Conservation (phyloP, 768 basidiomycete genomes). For the Auricularia sp. region DNA sequence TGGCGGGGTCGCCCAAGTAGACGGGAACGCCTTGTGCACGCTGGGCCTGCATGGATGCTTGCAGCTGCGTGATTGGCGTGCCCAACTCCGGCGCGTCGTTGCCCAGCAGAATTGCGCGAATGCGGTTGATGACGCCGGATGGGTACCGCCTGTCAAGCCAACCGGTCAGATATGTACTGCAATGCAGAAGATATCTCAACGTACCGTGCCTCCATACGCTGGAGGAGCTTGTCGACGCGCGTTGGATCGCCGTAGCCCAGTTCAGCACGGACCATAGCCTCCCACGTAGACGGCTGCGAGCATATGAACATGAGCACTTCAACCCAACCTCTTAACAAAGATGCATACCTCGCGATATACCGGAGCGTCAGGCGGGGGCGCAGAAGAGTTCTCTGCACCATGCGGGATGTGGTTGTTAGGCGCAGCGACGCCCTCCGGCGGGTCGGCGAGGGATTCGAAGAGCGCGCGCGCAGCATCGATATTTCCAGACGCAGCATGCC, state of each 20-base stretch:
- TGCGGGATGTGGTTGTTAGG: constrained; percentile 79
- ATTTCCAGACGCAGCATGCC: constrained; percentile 56
- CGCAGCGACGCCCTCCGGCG: constrained; percentile 76
- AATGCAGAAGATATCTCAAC: constrained; percentile 14
- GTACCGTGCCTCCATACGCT: constrained; percentile 62
- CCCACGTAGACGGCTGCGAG: constrained; percentile 79
- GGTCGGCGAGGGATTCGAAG: constrained; percentile 75
- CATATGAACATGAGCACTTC: constrained; percentile 4
- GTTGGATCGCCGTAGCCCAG: constrained; percentile 66
- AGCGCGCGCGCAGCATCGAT: constrained; percentile 61
- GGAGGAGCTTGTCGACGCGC: constrained; percentile 56
- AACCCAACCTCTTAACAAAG: constrained; percentile 1
- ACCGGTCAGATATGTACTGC: not conserved
- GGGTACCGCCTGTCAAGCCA: constrained; percentile 49
- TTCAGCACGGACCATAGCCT: constrained; percentile 90
- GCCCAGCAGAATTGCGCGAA: constrained; percentile 45
- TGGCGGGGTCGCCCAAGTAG: not conserved
- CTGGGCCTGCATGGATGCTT: not conserved
- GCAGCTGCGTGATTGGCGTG: not conserved
- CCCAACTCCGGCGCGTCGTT: not conserved
- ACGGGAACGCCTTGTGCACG: not conserved
- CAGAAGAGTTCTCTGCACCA: constrained; percentile 26
- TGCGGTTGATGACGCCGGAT: constrained; percentile 66
- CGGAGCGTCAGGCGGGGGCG: constrained; percentile 33
- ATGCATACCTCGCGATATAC: constrained; percentile 71